Conservation (phyloP, 768 basidiomycete species). For the Paxillus involutus region DNA sequence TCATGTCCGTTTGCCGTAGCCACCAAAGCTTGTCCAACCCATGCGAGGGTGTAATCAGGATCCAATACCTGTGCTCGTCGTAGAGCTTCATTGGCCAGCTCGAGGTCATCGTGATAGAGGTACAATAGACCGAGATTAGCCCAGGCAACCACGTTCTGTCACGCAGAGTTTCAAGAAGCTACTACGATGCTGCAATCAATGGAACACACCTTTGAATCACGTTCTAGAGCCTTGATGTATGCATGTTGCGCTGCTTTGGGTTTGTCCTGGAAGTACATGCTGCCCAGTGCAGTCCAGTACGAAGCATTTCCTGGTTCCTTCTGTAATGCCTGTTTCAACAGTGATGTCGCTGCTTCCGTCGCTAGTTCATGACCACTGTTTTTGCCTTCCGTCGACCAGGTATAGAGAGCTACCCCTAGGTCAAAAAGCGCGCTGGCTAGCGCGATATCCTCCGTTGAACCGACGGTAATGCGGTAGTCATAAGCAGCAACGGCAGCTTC, state of each 20-base stretch:
- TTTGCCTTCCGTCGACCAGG: slow-evolving; percentile 40
- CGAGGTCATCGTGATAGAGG: slow-evolving; percentile 71
- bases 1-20: slow-evolving; percentile 60
- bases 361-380: slow-evolving; percentile 19
- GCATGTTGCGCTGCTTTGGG: slow-evolving; percentile 86
- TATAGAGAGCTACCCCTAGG: slow-evolving; percentile 60
- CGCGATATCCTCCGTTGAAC: slow-evolving; percentile 47
- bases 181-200: neutral
- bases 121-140: slow-evolving; percentile 87
- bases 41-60: slow-evolving; percentile 84
- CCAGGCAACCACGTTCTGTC: slow-evolving; percentile 76
- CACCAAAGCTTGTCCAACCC: slow-evolving; percentile 86
- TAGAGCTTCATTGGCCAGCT: slow-evolving; percentile 85
- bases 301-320: slow-evolving; percentile 67
- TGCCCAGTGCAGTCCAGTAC: slow-evolving; percentile 85
- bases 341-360: slow-evolving; percentile 45
- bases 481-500: slow-evolving; percentile 59
- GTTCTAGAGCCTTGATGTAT: slow-evolving; percentile 84
- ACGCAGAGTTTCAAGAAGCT: slow-evolving; percentile 1
- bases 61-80: slow-evolving; percentile 87
- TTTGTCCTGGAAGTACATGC: slow-evolving; percentile 63
- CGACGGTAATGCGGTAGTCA: slow-evolving; percentile 59
- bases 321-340: slow-evolving; percentile 70
- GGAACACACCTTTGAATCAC: slow-evolving; percentile 71
- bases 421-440: slow-evolving; percentile 73